Conservation (phyloP, 129 eudicot genomes). For the Calendula officinalis region DNA sequence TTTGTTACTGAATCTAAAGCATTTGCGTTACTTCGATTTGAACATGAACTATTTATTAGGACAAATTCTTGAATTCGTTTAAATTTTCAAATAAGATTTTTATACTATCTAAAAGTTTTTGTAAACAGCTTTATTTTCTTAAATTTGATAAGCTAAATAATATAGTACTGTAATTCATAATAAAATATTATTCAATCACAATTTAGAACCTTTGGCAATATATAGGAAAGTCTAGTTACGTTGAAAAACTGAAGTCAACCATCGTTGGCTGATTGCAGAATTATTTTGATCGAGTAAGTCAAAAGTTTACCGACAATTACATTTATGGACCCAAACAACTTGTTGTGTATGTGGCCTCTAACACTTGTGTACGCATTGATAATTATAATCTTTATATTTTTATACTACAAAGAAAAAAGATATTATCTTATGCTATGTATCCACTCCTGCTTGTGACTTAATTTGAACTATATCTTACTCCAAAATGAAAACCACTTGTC, state of each 20-base stretch:
- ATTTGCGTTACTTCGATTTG: slow-evolving; percentile 7
- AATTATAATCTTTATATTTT: too few relatives aligned
- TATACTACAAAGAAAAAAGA: neutral
- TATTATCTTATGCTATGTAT: neutral
- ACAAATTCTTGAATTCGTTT: neutral
- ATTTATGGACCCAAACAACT: too few relatives aligned
- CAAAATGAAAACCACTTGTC: neutral
- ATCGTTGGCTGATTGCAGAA: neutral
- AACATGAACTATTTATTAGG: neutral
- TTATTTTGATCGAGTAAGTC: neutral
- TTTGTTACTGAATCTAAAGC: slow-evolving; percentile 3
- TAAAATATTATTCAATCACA: too few relatives aligned
- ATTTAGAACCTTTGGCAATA: too few relatives aligned
- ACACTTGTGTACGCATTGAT: neutral
- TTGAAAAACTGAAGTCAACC: neutral
- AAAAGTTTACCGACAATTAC: neutral
- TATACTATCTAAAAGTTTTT: too few relatives aligned
- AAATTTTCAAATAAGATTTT: neutral
- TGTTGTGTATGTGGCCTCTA: neutral
- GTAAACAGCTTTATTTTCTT: too few relatives aligned
- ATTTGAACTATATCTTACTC: neutral
- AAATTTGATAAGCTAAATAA: too few relatives aligned
- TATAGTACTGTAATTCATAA: too few relatives aligned
- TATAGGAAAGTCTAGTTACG: too few relatives aligned
- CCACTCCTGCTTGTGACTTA: neutral